phyloP scores from a whole-genome alignment of 176 grass and related monocot genomes.

The Oryza australiensis region DNA sequence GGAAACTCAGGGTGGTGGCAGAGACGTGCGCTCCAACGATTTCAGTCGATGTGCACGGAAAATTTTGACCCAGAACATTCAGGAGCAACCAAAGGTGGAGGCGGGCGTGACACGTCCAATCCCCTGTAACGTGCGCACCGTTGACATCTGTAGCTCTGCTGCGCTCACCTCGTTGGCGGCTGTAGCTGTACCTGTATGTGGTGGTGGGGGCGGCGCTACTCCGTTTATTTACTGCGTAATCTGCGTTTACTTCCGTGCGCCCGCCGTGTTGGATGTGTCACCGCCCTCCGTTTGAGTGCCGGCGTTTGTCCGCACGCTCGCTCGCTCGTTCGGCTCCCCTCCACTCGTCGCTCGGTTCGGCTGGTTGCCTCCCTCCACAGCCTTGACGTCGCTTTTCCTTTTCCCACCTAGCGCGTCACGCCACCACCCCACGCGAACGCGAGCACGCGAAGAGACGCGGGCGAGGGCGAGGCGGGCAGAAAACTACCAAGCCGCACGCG shows the following conservation, averaged over 20 bases:
- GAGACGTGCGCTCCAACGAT: constrained; percentile 8
- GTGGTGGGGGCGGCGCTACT: background rate
- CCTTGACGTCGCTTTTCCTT: background rate
- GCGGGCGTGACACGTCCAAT: background rate
- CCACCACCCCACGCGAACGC: background rate
- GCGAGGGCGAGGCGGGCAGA: background rate
- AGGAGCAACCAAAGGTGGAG: background rate
- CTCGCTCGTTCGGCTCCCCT: background rate
- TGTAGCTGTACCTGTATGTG: background rate
- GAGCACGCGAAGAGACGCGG: background rate
- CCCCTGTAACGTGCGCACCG: background rate
- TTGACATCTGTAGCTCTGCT: constrained; percentile 1
- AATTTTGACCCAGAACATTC: background rate
- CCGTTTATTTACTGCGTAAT: background rate
- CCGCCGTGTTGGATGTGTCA: background rate
- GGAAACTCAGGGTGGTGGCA: background rate
- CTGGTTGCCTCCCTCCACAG: background rate
- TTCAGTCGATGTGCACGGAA: background rate
- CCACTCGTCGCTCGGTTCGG: background rate
- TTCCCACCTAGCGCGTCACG: background rate
- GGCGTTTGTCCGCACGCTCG: background rate
- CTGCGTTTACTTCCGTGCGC: background rate
- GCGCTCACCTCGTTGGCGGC: background rate
- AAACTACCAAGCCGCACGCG: background rate
- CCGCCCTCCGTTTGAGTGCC: background rate